Base-by-base conservation (phyloP, 495 filamentous ascomycete genomes). In the Glonium stellatum region DNA sequence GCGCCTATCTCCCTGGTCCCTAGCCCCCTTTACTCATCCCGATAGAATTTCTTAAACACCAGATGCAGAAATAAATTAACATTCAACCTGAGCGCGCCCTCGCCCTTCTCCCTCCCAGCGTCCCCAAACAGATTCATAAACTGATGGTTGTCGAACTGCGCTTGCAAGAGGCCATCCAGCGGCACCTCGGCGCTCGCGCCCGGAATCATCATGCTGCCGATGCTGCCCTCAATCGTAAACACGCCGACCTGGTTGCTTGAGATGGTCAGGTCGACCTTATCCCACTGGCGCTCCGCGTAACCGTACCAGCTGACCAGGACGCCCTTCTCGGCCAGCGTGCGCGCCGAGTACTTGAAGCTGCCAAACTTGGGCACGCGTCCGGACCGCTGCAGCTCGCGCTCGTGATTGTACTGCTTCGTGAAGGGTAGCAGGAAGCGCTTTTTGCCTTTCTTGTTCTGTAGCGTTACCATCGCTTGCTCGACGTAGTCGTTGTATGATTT, bases 401-500 rank as follows among this genome's bases (percentile, higher is more conserved):
- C 91, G 74, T 99, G 93, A 74, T 95, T 92, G 82, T 95, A 99
- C 71, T 99, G 93, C 65, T 96, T 95, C 35, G 95, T 96, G 73
- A 99, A 99, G 22, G 93, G 93, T 72, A 99, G 82, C 55, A 97
- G 82, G 80, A 96, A 95, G 52, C 88, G 81, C 69, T 93, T 95
- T 75, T 96, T 95, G 58, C 82, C 92, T 73, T 96, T 95, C 76
- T 96, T 96, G 72, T 87, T 93, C 73, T 97, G 95, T 52, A 99
- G 82, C n/a, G 95, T 97, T 55, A 92, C 80, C 91, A 99, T 96
- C 19, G 93, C 90, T 71, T 97, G 92, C 77, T 99, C 93, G 67
- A 99, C 96, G 70, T 97, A 97, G 73, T 97, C 90, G 70, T 99
- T 96, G 78, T 97, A 99, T 62, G 85, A 90, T 78, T 96, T 95